These are phyloP conservation scores for Rhizophora apiculata DNA, from an alignment of 345 rosid genomes.

Conservation along the genomic window DNA sequence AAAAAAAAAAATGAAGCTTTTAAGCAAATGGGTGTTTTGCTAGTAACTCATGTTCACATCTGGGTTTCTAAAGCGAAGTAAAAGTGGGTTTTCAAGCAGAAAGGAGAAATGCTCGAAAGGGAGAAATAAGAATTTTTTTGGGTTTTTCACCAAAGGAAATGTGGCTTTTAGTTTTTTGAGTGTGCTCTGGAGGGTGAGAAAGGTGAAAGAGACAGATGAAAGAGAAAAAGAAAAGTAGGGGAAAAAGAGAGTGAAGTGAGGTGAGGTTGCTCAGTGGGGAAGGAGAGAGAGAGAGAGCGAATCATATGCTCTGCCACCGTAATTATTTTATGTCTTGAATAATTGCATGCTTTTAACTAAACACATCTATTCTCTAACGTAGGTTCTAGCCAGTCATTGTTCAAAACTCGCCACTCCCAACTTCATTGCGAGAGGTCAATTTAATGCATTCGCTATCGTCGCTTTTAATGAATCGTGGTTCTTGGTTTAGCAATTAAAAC, in stretches of 20 bases:
- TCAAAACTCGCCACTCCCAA: too few relatives aligned
- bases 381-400: too few relatives aligned
- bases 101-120: conserved; percentile 3
- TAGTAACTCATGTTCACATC: conserved; percentile 23
- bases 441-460: too few relatives aligned
- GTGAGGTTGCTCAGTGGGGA: conserved; percentile 7
- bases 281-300: conserved; percentile 4
- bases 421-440: too few relatives aligned
- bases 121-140: not conserved
- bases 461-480: too few relatives aligned
- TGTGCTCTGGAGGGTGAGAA: not conserved
- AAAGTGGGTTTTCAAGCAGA: conserved; percentile 11
- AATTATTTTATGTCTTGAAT: not conserved
- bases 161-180: not conserved
- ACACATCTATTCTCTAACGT: too few relatives aligned
- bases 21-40: conserved; percentile 11
- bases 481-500: too few relatives aligned
- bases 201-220: conserved; percentile 8
- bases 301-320: conserved; percentile 3
- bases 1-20: conserved; percentile 20
- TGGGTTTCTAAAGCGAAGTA: conserved; percentile 11
- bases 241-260: not conserved
- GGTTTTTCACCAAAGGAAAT: not conserved
- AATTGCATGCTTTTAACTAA: not conserved
- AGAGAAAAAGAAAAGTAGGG: conserved; percentile 7